Percentiles rank a stretch among this genome's conserved stretches.
These are phyloP conservation scores for Fraxinus albicans DNA, from an alignment of 305 asterid species.

Conservation along the genomic window DNA sequence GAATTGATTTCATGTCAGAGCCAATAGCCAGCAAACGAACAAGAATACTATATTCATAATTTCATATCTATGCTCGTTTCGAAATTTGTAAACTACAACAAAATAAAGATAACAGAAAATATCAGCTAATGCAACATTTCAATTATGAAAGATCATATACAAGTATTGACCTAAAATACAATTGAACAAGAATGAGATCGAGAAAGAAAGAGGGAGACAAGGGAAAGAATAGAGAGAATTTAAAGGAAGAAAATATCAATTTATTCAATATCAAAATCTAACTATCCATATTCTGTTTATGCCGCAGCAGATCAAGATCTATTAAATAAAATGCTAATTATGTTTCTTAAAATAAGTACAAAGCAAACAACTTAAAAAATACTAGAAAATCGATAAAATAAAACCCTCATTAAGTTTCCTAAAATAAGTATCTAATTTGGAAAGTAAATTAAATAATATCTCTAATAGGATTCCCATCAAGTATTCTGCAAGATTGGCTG, in stretches of 20 bases:
- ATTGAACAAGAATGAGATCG: background rate
- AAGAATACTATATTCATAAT: background rate
- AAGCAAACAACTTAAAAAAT: background rate
- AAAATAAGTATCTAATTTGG: background rate
- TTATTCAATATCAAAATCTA: background rate
- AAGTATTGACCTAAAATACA: background rate
- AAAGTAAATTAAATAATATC: background rate
- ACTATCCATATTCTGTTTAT: too few relatives aligned
- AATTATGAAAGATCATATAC: background rate
- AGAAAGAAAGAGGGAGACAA: background rate
- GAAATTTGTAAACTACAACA: background rate
- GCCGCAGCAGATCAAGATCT: background rate
- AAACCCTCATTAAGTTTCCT: background rate
- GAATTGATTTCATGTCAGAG: background rate
- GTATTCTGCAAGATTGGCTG: background rate
- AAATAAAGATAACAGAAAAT: background rate
- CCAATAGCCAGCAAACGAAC: slow-evolving; percentile 1
- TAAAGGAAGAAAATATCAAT: background rate
- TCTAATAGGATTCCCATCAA: background rate
- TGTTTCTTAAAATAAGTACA: background rate
- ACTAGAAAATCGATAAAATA: background rate
- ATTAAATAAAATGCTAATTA: background rate
- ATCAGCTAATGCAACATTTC: background rate
- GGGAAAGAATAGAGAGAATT: background rate
- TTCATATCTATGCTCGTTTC: background rate